phyloP scores from a whole-genome alignment of 108 stramenopile genomes.

The Cyclotella sp. region DNA sequence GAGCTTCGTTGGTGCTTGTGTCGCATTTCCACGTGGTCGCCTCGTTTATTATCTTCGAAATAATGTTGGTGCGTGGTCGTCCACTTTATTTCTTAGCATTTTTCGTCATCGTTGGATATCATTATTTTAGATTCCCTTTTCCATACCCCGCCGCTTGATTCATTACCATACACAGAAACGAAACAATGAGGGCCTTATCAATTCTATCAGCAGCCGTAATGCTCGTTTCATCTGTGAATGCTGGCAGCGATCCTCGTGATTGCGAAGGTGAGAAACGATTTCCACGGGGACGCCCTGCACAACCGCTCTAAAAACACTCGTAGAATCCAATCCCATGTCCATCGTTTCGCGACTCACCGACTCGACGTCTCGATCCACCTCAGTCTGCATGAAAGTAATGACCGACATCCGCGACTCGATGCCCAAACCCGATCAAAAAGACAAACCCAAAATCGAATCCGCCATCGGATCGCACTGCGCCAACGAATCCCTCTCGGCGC shows the following conservation, averaged over 20 bases:
- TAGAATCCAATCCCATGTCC: neutral
- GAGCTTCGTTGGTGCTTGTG: neutral
- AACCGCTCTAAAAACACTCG: neutral
- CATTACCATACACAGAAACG: neutral
- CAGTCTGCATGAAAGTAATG: slow-evolving; percentile 93
- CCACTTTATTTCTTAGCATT: neutral
- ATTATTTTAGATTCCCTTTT: neutral
- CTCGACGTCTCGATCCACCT: neutral
- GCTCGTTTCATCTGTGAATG: slow-evolving; percentile 38
- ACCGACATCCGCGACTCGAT: slow-evolving; percentile 77
- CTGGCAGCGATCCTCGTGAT: slow-evolving; percentile 48
- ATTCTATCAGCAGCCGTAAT: slow-evolving; percentile 30
- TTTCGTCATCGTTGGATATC: neutral
- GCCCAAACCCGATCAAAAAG: slow-evolving; percentile 62
- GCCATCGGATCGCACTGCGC: slow-evolving; percentile 84
- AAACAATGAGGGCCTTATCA: slow-evolving; percentile 29
- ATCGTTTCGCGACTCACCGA: neutral
- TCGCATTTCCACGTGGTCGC: slow-evolving; percentile 7
- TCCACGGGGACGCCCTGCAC: neutral
- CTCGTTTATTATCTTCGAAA: neutral
- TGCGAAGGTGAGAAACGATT: slow-evolving; percentile 39
- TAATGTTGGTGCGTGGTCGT: neutral
- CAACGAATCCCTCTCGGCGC: slow-evolving; percentile 50
- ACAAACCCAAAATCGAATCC: slow-evolving; percentile 80
- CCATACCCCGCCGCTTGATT: neutral